Base-by-base conservation (phyloP, 2,329 filamentous ascomycete species). In the Arthrobotrys iridis region DNA sequence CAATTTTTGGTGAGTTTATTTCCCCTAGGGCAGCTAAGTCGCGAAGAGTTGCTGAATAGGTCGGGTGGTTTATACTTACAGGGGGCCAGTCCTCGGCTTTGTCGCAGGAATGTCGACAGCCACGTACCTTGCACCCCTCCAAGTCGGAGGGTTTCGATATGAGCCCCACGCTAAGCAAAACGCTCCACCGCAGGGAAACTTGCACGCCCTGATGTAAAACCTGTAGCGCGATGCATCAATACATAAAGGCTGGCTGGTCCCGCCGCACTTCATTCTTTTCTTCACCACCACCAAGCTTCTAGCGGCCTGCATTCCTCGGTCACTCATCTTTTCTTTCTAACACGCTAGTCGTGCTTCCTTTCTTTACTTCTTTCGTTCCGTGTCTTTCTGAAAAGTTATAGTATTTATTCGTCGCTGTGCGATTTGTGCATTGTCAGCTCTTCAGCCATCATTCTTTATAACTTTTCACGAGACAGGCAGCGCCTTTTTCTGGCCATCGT, bases 331-430 rank as follows among this genome's bases (percentile, higher is more conserved):
- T 57, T 58, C 22, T 67, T 35, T 66, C 64, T 26, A 62, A 75
- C 71, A 75, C 71, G 71, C 71, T 68, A 75, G 71, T 50, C 63
- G 71, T 68, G 71, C 28, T 68, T 55, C 48, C 67, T 67, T 59
- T 37, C 48, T 62, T 62, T 45, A 18, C 10, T 75, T 60, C 55
- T 64, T 67, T 66, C 63, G 28, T 64, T 68, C 63, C 40, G 62
- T 63, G 22, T 33, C 43, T 35, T 64, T 64, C 63, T 40, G 7
- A 30, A 45, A 52, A 30, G 33, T 66, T 58, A 37, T 48, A 59
- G n/a, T 33, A 46, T n/a, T 10, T 45, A 37, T 46, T 63, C 66
- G 62, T 75, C 71, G 71, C 71, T 75, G 71, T 64, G 71, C 71
- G 71, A 75, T 75, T 52, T 63, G 45, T 57, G 20, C 28, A 35